A percentile compares a stretch with the other conserved stretches of the same genome.
Evolutionary conservation across 2,329 filamentous ascomycete genomes (phyloP).

Genomic region (Fusarium hostae): DNA sequence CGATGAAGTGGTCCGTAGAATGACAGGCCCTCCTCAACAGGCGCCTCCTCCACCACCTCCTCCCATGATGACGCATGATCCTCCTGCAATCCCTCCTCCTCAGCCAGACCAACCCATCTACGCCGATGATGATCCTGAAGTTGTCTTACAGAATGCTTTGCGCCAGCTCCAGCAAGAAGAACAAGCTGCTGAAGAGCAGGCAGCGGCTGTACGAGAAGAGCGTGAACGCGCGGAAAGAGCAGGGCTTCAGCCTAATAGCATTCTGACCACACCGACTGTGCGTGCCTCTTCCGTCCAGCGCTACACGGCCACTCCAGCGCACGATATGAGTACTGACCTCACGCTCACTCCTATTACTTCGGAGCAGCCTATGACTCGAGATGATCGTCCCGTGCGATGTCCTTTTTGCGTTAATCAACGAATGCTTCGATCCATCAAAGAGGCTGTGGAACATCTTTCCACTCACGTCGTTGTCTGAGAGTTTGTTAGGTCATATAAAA

Average conservation of each 20-base stretch:
- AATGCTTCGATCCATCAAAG: slow-evolving; percentile 69
- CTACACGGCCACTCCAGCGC: slow-evolving; percentile 49
- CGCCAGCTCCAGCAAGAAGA: slow-evolving; percentile 69
- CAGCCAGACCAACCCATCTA: slow-evolving; percentile 55
- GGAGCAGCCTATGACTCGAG: slow-evolving; percentile 57
- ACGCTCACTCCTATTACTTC: slow-evolving; percentile 67
- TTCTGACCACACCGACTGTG: slow-evolving; percentile 49
- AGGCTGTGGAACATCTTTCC: slow-evolving; percentile 71
- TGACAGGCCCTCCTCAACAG: slow-evolving; percentile 38
- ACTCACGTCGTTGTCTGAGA: slow-evolving; percentile 66
- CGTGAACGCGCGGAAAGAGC: slow-evolving; percentile 60
- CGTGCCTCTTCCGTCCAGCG: slow-evolving; percentile 48
- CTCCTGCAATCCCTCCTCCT: slow-evolving; percentile 44
- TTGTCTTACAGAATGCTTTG: slow-evolving; percentile 68
- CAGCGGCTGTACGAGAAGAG: slow-evolving; percentile 64
- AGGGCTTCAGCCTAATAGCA: slow-evolving; percentile 43
- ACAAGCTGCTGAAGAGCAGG: slow-evolving; percentile 67
- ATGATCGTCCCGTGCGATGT: slow-evolving; percentile 64
- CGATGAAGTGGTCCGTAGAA: slow-evolving; percentile 64
- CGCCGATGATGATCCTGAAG: slow-evolving; percentile 66
- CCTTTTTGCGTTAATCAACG: slow-evolving; percentile 71
- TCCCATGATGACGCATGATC: slow-evolving; percentile 41
- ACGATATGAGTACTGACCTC: slow-evolving; percentile 55
- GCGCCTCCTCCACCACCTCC: slow-evolving; percentile 32
- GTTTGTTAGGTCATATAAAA: neutral